Percentiles rank a stretch among this genome's conserved stretches.
phyloP scores from a whole-genome alignment of 345 rosid genomes.

The Raphanus sativus region DNA sequence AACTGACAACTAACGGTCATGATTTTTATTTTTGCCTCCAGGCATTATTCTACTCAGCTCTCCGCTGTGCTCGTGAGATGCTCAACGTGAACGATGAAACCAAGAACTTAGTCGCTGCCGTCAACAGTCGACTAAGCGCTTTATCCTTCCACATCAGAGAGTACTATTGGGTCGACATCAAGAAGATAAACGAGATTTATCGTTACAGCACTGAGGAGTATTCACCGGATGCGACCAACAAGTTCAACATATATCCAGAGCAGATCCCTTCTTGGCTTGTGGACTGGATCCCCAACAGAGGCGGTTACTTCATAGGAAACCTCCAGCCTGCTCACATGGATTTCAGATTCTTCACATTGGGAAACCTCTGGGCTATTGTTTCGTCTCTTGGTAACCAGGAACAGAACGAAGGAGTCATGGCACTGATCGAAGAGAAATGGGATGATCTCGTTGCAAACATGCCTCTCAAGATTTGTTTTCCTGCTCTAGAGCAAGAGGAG shows the following conservation, averaged over 20 bases:
- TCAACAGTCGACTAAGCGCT: constrained; percentile 83
- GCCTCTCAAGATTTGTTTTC: constrained; percentile 95
- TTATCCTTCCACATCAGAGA: constrained; percentile 89
- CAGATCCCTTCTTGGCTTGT: constrained; percentile 96
- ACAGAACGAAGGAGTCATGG: constrained; percentile 78
- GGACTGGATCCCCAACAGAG: constrained; percentile 85
- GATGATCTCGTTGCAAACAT: constrained; percentile 84
- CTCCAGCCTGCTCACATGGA: constrained; percentile 98
- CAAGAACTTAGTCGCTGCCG: constrained; percentile 74
- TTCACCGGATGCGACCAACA: constrained; percentile 80
- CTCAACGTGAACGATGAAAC: constrained; percentile 79
- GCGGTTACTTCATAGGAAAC: constrained; percentile 92
- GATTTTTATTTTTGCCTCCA: constrained; percentile 22
- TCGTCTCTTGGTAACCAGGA: constrained; percentile 70
- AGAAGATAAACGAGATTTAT: constrained; percentile 86
- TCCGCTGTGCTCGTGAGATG: constrained; percentile 91
- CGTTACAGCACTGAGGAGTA: constrained; percentile 96
- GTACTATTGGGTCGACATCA: constrained; percentile 86
- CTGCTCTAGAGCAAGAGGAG: constrained; percentile 84
- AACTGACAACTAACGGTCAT: not conserved
- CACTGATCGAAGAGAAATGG: constrained; percentile 83
- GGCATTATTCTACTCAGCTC: constrained; percentile 89
- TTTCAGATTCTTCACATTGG: constrained; percentile 93
- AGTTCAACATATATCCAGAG: constrained; percentile 94
- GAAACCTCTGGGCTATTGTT: constrained; percentile 82